Evolutionary conservation across 345 rosid genomes (phyloP).

Genomic region (Kernera saxatilis): DNA sequence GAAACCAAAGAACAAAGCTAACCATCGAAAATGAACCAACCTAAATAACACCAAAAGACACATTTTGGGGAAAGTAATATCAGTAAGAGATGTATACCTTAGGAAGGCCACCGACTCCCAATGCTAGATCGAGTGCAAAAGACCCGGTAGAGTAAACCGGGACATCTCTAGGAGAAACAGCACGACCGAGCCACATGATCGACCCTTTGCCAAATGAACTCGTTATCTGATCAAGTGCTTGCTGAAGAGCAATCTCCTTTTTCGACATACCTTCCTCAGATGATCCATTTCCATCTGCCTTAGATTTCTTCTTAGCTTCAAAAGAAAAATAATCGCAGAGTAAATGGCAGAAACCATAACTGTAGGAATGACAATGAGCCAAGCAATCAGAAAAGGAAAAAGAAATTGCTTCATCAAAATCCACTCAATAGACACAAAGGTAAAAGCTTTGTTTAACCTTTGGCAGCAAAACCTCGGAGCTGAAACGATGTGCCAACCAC

Average conservation of each 20-base stretch:
- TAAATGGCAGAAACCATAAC: not conserved
- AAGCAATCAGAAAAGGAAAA: not conserved
- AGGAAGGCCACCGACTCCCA: conserved; percentile 92
- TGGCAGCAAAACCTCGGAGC: conserved; percentile 49
- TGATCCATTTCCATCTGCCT: conserved; percentile 72
- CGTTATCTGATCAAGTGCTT: conserved; percentile 86
- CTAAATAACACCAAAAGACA: not conserved
- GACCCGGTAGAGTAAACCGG: conserved; percentile 92
- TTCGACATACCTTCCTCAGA: conserved; percentile 67
- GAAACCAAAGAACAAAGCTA: not conserved
- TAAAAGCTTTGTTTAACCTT: conserved; percentile 40
- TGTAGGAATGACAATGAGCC: not conserved
- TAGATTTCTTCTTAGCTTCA: conserved; percentile 63
- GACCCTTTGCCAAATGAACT: conserved; percentile 82
- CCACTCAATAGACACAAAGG: conserved; percentile 4
- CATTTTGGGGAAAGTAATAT: not conserved
- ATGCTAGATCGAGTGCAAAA: conserved; percentile 74
- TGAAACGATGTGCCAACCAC: conserved; percentile 48
- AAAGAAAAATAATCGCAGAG: conserved; percentile 4
- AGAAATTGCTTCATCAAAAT: not conserved
- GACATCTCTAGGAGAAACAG: conserved; percentile 53
- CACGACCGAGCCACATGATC: conserved; percentile 89
- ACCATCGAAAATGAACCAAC: not conserved
- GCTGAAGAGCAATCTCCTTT: conserved; percentile 81
- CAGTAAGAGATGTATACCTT: conserved; percentile 48